Conservation (phyloP, 2,329 filamentous ascomycete species). For the Arthroderma sp. region DNA sequence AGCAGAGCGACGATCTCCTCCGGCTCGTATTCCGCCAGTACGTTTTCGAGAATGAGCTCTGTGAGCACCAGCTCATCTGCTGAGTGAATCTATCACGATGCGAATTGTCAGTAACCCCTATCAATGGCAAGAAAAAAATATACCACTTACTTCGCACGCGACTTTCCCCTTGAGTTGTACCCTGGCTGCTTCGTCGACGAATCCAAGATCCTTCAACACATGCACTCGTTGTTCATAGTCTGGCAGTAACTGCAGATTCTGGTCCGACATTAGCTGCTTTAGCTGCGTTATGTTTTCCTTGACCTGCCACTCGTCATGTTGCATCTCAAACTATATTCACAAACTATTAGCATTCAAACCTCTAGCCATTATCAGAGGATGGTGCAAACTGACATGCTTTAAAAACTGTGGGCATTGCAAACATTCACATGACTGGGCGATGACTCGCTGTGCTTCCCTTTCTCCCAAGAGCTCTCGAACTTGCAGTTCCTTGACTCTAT, state of each 20-base stretch:
- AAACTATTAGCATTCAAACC: slow-evolving; percentile 1
- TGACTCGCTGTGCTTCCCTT: slow-evolving; percentile 49
- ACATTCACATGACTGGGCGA: slow-evolving; percentile 52
- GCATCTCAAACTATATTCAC: slow-evolving; percentile 64
- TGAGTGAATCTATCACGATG: slow-evolving; percentile 58
- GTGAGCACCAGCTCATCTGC: slow-evolving; percentile 93
- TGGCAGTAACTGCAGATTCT: slow-evolving; percentile 86
- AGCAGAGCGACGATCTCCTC: slow-evolving; percentile 92
- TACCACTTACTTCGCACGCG: slow-evolving; percentile 60
- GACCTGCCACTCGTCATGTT: slow-evolving; percentile 92
- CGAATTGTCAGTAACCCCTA: slow-evolving; percentile 1
- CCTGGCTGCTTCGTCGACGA: slow-evolving; percentile 74
- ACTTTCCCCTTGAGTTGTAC: slow-evolving; percentile 97
- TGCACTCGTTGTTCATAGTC: slow-evolving; percentile 93
- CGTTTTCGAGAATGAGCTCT: slow-evolving; percentile 91
- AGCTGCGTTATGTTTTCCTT: slow-evolving; percentile 84
- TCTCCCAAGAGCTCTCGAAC: slow-evolving; percentile 68
- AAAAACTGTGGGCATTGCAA: slow-evolving; percentile 63
- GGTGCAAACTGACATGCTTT: slow-evolving; percentile 61
- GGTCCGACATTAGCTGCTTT: slow-evolving; percentile 81
- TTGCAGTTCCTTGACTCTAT: slow-evolving; percentile 66
- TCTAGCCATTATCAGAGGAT: too few relatives aligned
- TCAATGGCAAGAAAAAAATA: neutral
- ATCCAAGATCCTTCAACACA: slow-evolving; percentile 80
- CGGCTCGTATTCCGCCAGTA: slow-evolving; percentile 85